Percentiles rank a stretch among this genome's conserved stretches.
phyloP scores from a whole-genome alignment of 495 filamentous ascomycete genomes.

The Lasiosphaeria ovina region DNA sequence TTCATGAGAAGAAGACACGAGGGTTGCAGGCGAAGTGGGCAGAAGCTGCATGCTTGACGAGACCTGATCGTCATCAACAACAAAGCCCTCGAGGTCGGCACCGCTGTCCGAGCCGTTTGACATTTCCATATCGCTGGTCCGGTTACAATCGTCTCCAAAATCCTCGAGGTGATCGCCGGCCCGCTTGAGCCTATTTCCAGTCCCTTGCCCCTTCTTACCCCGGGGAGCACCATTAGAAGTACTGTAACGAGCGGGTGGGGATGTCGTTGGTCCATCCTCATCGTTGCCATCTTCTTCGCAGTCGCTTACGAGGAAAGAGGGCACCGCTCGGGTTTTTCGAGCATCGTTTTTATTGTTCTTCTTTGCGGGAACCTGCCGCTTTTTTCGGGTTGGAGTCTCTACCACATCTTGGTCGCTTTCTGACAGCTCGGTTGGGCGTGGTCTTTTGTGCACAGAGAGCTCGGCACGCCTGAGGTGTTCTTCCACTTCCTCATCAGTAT shows the following conservation, averaged over 20 bases:
- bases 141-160: slow-evolving; percentile 46
- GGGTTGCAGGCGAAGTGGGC: slow-evolving; percentile 34
- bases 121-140: slow-evolving; percentile 46
- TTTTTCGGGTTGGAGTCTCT: neutral
- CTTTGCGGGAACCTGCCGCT: neutral
- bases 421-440: neutral
- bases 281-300: slow-evolving; percentile 15
- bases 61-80: slow-evolving; percentile 43
- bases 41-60: slow-evolving; percentile 35
- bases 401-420: neutral
- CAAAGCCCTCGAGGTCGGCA: slow-evolving; percentile 43
- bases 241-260: slow-evolving; percentile 1
- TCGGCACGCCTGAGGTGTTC: slow-evolving; percentile 12
- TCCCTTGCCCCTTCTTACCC: slow-evolving; percentile 15
- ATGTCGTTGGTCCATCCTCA: slow-evolving; percentile 12
- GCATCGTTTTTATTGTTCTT: slow-evolving; percentile 4
- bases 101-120: slow-evolving; percentile 48
- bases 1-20: slow-evolving; percentile 17
- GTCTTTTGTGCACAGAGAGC: neutral
- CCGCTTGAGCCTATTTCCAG: slow-evolving; percentile 18
- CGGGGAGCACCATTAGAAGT: neutral
- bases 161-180: slow-evolving; percentile 40
- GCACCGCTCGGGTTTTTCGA: neutral
- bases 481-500: slow-evolving; percentile 20
- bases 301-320: slow-evolving; percentile 9